These are phyloP conservation scores for Trametes villosa DNA, from an alignment of 768 basidiomycete species.

Conservation along the genomic window DNA sequence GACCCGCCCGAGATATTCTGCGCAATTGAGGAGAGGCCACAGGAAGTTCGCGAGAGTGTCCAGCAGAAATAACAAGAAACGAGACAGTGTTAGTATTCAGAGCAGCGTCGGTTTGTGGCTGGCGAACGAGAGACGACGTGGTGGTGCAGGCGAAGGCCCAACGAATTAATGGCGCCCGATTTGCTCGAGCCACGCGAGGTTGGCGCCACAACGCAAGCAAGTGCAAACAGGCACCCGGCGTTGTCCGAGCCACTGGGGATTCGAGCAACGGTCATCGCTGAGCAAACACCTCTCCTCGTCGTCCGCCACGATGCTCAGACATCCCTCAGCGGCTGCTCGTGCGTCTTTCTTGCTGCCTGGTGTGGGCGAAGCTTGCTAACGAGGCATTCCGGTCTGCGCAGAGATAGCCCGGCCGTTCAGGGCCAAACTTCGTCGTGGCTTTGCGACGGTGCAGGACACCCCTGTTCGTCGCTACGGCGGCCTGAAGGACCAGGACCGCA, in stretches of 20 bases:
- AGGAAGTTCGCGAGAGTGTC: too few relatives aligned
- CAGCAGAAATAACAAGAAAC: too few relatives aligned
- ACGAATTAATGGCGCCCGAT: not conserved
- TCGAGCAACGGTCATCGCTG: constrained; percentile 16
- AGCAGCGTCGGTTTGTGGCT: too few relatives aligned
- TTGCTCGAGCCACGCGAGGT: not conserved
- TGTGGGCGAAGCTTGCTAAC: not conserved
- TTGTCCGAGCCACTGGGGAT: constrained; percentile 20
- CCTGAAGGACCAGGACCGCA: constrained; percentile 91
- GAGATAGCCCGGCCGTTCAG: constrained; percentile 35
- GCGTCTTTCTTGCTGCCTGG: constrained; percentile 11
- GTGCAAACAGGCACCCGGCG: constrained; percentile 21
- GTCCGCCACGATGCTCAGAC: constrained; percentile 37
- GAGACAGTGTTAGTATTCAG: too few relatives aligned
- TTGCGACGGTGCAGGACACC: constrained; percentile 82
- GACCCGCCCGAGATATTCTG: too few relatives aligned
- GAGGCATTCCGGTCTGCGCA: not conserved
- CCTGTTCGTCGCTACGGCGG: constrained; percentile 93
- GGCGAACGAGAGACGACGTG: not conserved
- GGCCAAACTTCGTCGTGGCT: constrained; percentile 36
- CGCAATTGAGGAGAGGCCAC: too few relatives aligned
- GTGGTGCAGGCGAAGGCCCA: not conserved
- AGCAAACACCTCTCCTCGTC: constrained; percentile 27
- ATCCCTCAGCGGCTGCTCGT: constrained; percentile 33
- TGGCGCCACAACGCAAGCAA: constrained; percentile 17